A percentile compares a stretch with the other conserved stretches of the same genome.
These are phyloP conservation scores for Triangularia setosa DNA, from an alignment of 2,329 filamentous ascomycete genomes.

Conservation along the genomic window DNA sequence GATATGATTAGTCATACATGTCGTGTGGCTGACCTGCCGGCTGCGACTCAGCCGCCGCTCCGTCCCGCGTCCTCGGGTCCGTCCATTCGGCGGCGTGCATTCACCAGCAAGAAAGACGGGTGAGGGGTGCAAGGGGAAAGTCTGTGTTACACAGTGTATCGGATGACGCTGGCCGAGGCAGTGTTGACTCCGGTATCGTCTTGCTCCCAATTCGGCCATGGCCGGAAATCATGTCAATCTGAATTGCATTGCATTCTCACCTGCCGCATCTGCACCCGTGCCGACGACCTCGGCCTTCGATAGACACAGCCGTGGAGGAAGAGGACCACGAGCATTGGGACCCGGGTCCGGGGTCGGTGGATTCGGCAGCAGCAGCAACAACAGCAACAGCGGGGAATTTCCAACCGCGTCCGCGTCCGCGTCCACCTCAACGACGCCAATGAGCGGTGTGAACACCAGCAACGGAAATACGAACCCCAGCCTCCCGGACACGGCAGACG, in stretches of 20 bases:
- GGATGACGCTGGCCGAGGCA: not conserved
- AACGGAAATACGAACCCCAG: not conserved
- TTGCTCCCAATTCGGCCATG: not conserved
- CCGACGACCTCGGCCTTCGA: not conserved
- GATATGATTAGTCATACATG: not conserved
- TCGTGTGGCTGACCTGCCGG: not conserved
- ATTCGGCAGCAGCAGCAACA: not conserved
- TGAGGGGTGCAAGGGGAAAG: not conserved
- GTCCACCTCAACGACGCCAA: not conserved
- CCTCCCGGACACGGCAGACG: not conserved
- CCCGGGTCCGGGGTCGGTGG: not conserved
- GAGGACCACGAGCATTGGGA: not conserved
- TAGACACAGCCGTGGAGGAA: not conserved
- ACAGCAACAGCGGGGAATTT: not conserved
- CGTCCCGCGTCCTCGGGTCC: not conserved
- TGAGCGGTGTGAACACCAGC: not conserved
- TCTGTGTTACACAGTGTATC: not conserved
- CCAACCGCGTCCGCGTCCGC: not conserved
- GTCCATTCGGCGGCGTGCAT: conserved; percentile 5
- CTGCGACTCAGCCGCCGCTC: not conserved
- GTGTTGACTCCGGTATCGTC: not conserved
- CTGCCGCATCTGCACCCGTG: not conserved
- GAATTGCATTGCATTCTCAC: not conserved
- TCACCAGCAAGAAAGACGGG: not conserved
- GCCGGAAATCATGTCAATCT: not conserved